Evolutionary conservation across 169 alveolate species (phyloP).

Genomic region (Cryptosporidium muris): DNA sequence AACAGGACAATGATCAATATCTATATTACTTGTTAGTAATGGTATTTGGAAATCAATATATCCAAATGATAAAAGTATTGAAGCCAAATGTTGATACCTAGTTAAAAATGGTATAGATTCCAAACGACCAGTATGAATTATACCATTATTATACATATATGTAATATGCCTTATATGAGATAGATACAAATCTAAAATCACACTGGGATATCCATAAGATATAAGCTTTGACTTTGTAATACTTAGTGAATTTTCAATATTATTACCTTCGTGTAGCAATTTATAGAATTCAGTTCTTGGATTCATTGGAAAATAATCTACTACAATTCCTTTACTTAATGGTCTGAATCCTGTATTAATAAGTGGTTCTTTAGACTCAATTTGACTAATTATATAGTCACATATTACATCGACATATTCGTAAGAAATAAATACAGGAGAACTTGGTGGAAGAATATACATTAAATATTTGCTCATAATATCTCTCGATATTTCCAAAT

Average conservation of each 20-base stretch:
- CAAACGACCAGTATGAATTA: conserved; percentile 36
- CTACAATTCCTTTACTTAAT: conserved; percentile 1
- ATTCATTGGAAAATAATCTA: not conserved
- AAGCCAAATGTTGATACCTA: conserved; percentile 40
- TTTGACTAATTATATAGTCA: not conserved
- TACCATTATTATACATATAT: conserved; percentile 8
- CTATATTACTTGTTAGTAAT: conserved; percentile 13
- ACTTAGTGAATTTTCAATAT: not conserved
- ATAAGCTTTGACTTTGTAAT: not conserved
- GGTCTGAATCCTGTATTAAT: not conserved
- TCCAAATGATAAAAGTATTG: conserved; percentile 43
- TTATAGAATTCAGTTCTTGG: conserved; percentile 41
- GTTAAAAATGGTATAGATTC: conserved; percentile 18
- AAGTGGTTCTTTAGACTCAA: conserved; percentile 44
- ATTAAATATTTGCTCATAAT: not conserved
- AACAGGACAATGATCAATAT: conserved; percentile 40
- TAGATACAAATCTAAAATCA: not conserved
- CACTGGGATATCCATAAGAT: conserved; percentile 13
- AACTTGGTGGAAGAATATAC: conserved; percentile 18
- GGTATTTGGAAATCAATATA: conserved; percentile 28
- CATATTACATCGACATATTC: conserved; percentile 11
- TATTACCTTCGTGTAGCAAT: not conserved
- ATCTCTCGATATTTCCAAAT: conserved; percentile 16
- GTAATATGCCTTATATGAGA: not conserved
- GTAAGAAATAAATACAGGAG: conserved; percentile 15